A percentile compares a stretch with the other conserved stretches of the same genome.
Evolutionary conservation across 169 alveolate species (phyloP).

Genomic region (Plasmodium knowlesi): DNA sequence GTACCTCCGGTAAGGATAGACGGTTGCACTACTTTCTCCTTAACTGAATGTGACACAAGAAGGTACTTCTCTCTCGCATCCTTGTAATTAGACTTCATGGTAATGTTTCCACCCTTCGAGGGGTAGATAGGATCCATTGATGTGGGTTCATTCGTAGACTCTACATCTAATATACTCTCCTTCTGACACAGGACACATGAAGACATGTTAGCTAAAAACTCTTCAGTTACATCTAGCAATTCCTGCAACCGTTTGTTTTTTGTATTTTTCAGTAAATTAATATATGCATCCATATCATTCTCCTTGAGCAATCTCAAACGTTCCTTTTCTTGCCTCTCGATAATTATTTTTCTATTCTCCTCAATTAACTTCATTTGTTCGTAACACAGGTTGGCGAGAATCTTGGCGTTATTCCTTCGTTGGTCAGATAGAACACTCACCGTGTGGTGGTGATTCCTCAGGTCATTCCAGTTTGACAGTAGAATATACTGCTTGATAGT

Average conservation of each 20-base stretch:
- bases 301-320: conserved; percentile 87
- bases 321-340: conserved; percentile 76
- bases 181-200: conserved; percentile 21
- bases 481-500: conserved; percentile 32
- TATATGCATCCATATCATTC: conserved; percentile 93
- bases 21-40: conserved; percentile 93
- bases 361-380: conserved; percentile 27
- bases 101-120: neutral
- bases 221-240: conserved; percentile 94
- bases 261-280: conserved; percentile 90
- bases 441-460: conserved; percentile 23
- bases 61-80: conserved; percentile 85
- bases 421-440: neutral
- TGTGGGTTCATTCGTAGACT: neutral
- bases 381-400: conserved; percentile 29
- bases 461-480: neutral
- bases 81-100: neutral
- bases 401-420: neutral
- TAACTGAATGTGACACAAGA: conserved; percentile 91
- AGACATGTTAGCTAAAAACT: conserved; percentile 90
- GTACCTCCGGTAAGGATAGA: conserved; percentile 67
- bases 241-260: conserved; percentile 93
- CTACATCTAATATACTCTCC: neutral
- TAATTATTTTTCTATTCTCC: conserved; percentile 16
- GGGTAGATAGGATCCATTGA: neutral